Percentiles rank a stretch among this genome's conserved stretches.
phyloP scores from a whole-genome alignment of 495 filamentous ascomycete genomes.

The Corynascus novoguineensis region DNA sequence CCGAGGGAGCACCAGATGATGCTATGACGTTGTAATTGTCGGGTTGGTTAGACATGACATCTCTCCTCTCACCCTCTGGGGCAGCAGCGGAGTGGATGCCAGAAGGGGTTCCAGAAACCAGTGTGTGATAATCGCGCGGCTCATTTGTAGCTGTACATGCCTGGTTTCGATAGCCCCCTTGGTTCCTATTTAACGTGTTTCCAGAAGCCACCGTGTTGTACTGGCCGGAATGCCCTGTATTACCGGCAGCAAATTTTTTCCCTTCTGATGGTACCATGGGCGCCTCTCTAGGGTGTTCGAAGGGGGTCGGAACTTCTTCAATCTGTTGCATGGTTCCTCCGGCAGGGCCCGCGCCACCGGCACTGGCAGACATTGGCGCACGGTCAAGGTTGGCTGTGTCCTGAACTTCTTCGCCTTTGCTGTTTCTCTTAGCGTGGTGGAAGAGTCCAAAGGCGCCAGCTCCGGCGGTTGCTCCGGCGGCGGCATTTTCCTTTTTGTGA shows the following conservation, averaged over 20 bases:
- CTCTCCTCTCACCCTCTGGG: background rate
- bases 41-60: background rate
- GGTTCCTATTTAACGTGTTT: background rate
- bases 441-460: slow-evolving; percentile 17
- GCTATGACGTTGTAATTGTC: background rate
- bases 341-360: background rate
- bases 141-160: slow-evolving; percentile 3
- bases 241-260: background rate
- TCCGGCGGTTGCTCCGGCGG: slow-evolving; percentile 26
- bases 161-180: background rate
- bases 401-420: slow-evolving; percentile 11
- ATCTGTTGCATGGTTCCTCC: background rate
- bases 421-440: slow-evolving; percentile 18
- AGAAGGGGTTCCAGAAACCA: slow-evolving; percentile 16
- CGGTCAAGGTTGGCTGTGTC: slow-evolving; percentile 1
- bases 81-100: slow-evolving; percentile 11
- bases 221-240: background rate
- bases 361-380: background rate
- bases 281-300: slow-evolving; percentile 24
- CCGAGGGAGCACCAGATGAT: no score
- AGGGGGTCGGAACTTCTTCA: slow-evolving; percentile 7
- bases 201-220: background rate
- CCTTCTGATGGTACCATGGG: slow-evolving; percentile 13
- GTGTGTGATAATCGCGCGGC: slow-evolving; percentile 20
- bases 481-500: slow-evolving; percentile 25